phyloP scores from a whole-genome alignment of 2,329 filamentous ascomycete genomes.

The Penicillium italicum region DNA sequence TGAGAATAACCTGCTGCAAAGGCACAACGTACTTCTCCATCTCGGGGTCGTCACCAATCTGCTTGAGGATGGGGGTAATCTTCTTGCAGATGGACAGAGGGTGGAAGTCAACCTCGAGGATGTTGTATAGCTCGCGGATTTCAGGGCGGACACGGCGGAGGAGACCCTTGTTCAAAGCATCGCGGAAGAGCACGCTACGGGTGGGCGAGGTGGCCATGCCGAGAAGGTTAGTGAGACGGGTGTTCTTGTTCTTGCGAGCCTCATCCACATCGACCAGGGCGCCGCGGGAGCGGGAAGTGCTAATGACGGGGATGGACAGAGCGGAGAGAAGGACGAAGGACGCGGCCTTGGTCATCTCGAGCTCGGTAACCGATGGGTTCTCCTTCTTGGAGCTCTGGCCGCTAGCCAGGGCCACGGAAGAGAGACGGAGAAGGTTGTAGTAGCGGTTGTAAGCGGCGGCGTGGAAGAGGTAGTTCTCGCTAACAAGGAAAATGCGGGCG shows the following conservation, averaged over 20 bases:
- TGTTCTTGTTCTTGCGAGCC: conserved; percentile 98
- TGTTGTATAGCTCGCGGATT: conserved; percentile 96
- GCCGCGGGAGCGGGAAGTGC: conserved; percentile 91
- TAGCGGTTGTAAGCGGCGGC: conserved; percentile 96
- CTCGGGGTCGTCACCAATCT: conserved; percentile 90
- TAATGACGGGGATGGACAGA: conserved; percentile 97
- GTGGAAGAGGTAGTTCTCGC: conserved; percentile 99
- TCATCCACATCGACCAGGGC: conserved; percentile 96
- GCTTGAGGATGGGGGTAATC: conserved; percentile 89
- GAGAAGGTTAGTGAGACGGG: conserved; percentile 88
- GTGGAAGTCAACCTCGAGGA: conserved; percentile 98
- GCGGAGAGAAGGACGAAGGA: conserved; percentile 95
- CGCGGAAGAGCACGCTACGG: conserved; percentile 87
- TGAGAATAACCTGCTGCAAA: conserved; percentile 97
- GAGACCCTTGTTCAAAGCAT: conserved; percentile 90
- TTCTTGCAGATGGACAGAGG: conserved; percentile 98
- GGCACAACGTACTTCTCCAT: conserved; percentile 97
- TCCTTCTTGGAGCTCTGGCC: conserved; percentile 91
- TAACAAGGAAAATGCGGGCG: conserved; percentile 95
- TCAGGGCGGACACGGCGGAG: conserved; percentile 89
- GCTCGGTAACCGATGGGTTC: conserved; percentile 83
- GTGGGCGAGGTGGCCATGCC: conserved; percentile 89
- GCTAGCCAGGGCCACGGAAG: conserved; percentile 73
- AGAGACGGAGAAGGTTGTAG: conserved; percentile 93
- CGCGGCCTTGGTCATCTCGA: conserved; percentile 87